Evolutionary conservation across 495 filamentous ascomycete species (phyloP), one percentile per base, ranked within the genome.

Genomic region (Evansstolkia leycettana): DNA sequence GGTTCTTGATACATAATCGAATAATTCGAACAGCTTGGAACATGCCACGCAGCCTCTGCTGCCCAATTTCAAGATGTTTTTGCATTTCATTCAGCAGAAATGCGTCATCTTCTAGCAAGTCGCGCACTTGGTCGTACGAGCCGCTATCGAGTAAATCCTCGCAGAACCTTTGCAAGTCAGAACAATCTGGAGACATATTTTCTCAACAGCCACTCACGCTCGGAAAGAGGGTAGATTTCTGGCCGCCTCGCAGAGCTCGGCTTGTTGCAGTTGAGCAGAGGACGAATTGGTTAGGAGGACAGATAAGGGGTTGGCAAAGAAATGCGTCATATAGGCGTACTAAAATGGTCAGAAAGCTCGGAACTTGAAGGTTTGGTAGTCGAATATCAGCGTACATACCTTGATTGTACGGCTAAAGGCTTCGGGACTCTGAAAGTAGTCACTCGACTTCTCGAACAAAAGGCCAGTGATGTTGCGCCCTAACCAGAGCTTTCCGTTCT

Each of bases 251-350:
- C 79, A 65, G 40, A 90, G 77, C 19, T 78, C 67, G 6, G 56
- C 45, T 32, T 74, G 60, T 7, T 45, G 40, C 28, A 45, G 25
- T 3, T 31, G 29, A 5, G 34, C 33, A 15, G 36, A 31, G 15
- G 76, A 32, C 0, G 70, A 39, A 2, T 65, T 42, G 31, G 48
- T 48, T 5, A 70, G 63, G 24, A 93, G 61, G 12, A 85, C 58
- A 28, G 82, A 81, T n/a, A 94, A 59, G 0, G 84, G 74, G 52
- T 96, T 94, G 27, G 83, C 83, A 50, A 89, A 96, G 53, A 93
- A 95, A 54, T 94, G 85, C 18, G 80, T 85, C 89, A 98, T 95
- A 45, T 90, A 89, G 10, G 78, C 75, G 58, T 95, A 95, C 81
- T 92, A 42, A 9, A 23, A 9, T 23, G 20, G 20, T 23, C 9